Evolutionary conservation across 176 grass and related monocot species (phyloP).

Genomic region (Ananas comosus): DNA sequence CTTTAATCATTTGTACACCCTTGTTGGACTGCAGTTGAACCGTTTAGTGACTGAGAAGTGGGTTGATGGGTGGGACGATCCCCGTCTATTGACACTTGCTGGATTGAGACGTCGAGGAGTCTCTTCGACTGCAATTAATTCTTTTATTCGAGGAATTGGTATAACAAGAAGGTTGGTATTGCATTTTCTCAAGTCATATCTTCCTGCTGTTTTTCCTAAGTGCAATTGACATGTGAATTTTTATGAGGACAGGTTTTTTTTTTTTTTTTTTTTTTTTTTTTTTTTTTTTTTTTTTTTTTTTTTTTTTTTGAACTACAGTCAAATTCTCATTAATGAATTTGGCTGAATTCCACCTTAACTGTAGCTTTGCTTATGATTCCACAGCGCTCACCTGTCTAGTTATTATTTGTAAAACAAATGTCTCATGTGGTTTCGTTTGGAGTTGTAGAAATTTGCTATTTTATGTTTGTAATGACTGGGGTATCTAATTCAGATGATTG

Average conservation of each 20-base stretch:
- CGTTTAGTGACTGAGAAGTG: slow-evolving; percentile 89
- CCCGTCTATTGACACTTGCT: slow-evolving; percentile 81
- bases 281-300: neutral
- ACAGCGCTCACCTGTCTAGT: too few species aligned
- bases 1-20: slow-evolving; percentile 11
- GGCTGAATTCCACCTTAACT: too few species aligned
- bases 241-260: too few species aligned
- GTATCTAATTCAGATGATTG: too few species aligned
- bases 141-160: slow-evolving; percentile 92
- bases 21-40: slow-evolving; percentile 51
- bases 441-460: too few species aligned
- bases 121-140: slow-evolving; percentile 78
- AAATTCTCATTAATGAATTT: neutral
- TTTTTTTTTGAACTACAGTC: neutral
- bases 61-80: slow-evolving; percentile 99
- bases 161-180: slow-evolving; percentile 87
- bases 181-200: slow-evolving; percentile 5
- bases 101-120: slow-evolving; percentile 80
- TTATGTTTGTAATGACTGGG: too few species aligned
- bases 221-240: too few species aligned
- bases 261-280: neutral
- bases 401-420: too few species aligned
- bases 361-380: too few species aligned
- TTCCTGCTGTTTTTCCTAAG: neutral
- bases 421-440: too few species aligned